A percentile compares a stretch with the other conserved stretches of the same genome.
phyloP scores from a whole-genome alignment of 2,329 filamentous ascomycete species.

The Trichoderma arundinaceum region DNA sequence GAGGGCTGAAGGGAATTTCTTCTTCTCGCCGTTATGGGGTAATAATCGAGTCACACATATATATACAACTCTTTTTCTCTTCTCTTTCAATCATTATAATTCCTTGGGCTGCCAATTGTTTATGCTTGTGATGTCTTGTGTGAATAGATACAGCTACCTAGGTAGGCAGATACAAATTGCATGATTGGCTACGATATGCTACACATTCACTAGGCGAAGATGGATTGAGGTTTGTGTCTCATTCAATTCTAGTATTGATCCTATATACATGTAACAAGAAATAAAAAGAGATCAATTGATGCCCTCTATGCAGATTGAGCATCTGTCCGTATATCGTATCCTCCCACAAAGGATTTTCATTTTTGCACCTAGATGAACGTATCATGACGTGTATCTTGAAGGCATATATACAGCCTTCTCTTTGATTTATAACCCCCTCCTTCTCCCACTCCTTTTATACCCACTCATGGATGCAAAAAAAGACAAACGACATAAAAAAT shows the following conservation, averaged over 20 bases:
- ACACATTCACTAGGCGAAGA: too few relatives aligned
- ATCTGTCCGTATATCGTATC: background rate
- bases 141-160: too few relatives aligned
- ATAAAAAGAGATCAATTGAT: background rate
- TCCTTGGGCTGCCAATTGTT: background rate
- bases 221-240: background rate
- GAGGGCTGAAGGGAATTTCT: background rate
- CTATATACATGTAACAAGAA: constrained; percentile 8
- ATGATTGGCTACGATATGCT: too few relatives aligned
- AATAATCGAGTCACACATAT: constrained; percentile 19
- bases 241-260: background rate
- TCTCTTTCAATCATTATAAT: background rate
- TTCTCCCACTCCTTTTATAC: background rate
- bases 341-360: too few relatives aligned
- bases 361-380: too few relatives aligned
- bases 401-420: too few relatives aligned
- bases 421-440: background rate
- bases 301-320: background rate
- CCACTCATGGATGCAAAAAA: background rate
- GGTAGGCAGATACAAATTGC: too few relatives aligned
- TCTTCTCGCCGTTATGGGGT: constrained; percentile 7
- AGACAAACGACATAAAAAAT: background rate
- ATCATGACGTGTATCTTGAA: too few relatives aligned
- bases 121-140: background rate
- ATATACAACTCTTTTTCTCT: constrained; percentile 8